Evolutionary conservation across 257 asterid species (phyloP), one percentile per base, ranked within the genome.

Genomic region (Solanum bulbocastanum): DNA sequence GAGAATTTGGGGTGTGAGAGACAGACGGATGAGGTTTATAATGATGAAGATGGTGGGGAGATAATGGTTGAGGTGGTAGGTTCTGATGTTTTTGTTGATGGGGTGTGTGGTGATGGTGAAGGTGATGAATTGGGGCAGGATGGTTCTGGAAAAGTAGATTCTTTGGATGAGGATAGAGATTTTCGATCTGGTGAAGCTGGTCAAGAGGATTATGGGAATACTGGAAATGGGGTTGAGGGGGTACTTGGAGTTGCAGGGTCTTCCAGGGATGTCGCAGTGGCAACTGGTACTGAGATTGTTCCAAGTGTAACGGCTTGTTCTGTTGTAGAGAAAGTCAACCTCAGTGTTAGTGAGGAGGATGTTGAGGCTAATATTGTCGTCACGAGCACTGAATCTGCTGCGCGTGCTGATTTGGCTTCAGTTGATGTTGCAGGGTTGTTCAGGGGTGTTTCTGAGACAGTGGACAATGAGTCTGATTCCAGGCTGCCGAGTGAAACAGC

Each of bases 21-120:
- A 83, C 89, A 60, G 88, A 87, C n/a, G 33, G 94, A 90, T 83
- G 94, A 71, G 44, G 86, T 91, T 83, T 91, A 35, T 87, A 90
- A 71, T 49, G 96, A 83, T 83, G 93, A 91, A 40, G 96, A 92
- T 49, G 95, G 89, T 22, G 96, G 89, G 82, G 98, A 95, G 89
- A 89, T 94, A 84, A 95, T 95, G 98, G 94, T 95, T 40, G 99
- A 95, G 88, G 89, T 95, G 88, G 98, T 95, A 87, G 98, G 97
- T 71, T 92, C 99, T 27, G 95, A 96, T 90, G 96, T 95, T 87
- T 92, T 87, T 89, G 97, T 96, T 58, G 98, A 94, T 93, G 98
- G 98, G 76, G 87, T 94, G 23, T 40, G 83, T 56, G 83, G 78
- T 37, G 83, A 42, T 36, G 88, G 76, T 36, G 82, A 42, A 27